Base-by-base conservation (phyloP, 2,329 filamentous ascomycete species). In the Aspergillus sp. region DNA sequence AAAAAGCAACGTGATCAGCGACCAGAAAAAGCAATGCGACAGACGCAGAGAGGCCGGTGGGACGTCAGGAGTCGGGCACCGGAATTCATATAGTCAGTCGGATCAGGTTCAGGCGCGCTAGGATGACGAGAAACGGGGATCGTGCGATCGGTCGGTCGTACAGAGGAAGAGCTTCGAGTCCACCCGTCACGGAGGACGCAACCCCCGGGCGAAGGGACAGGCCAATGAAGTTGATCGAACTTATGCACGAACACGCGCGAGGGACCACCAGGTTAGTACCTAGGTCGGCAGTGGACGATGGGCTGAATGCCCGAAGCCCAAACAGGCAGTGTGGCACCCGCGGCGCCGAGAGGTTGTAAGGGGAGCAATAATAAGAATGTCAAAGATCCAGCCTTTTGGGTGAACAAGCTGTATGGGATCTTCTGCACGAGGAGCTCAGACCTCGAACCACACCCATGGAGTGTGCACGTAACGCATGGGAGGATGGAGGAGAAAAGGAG, bases 201-300 rank as follows among this genome's bases (percentile, higher is more conserved):
- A 49, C 43, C 46, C 46, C 38, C 45, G 43, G 48, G 38, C 42
- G 50, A 24, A 49, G 51, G 49, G 35, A 38, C 51, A 49, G 35
- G 55, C 51, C 56, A 54, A 55, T 53, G 44, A 57, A 57, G 52
- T 56, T 55, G 65, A 67, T 65, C 62, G 59, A 61, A 62, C 66
- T 66, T 64, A 68, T 68, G 66, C 66, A 67, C 52, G 60, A 57
- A 55, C 61, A 65, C 54, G 61, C 62, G 59, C 60, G 57, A 58
- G 55, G 51, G 52, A 38, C 56, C 55, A 54, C 58, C 47, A 41
- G 45, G 32, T 56, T 52, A 62, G 22, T 22, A 22, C 22, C 22
- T 22, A 22, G 22, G 22, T 58, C 58, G 13, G 26, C 3, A 30
- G 26, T 30, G 26, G 8, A 30, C 58, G 61, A 61, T 61, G 55